phyloP scores from a whole-genome alignment of 2,329 filamentous ascomycete genomes.

The Aspergillus alliaceus region DNA sequence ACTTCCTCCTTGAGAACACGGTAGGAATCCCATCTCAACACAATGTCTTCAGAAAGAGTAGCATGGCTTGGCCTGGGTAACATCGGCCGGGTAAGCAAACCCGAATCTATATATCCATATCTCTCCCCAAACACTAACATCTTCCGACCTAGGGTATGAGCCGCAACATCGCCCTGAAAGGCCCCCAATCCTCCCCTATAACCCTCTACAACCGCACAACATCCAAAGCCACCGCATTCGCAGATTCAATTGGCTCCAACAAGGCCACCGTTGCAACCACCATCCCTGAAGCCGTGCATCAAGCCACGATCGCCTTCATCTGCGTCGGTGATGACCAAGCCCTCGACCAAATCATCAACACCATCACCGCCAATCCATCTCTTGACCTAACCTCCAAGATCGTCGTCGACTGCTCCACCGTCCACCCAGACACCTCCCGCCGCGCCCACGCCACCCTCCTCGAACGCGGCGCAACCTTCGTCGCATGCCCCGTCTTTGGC shows the following conservation, averaged over 20 bases:
- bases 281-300: conserved; percentile 64
- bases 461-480: conserved; percentile 67
- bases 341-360: conserved; percentile 61
- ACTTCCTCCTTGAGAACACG: background rate
- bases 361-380: conserved; percentile 50
- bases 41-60: conserved; percentile 50
- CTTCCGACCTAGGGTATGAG: conserved; percentile 71
- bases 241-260: conserved; percentile 57
- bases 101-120: background rate
- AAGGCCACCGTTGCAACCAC: conserved; percentile 65
- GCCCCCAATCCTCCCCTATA: conserved; percentile 67
- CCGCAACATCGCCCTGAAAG: conserved; percentile 80
- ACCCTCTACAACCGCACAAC: conserved; percentile 78
- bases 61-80: conserved; percentile 84
- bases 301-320: conserved; percentile 76
- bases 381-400: conserved; percentile 67
- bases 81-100: conserved; percentile 70
- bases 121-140: conserved; percentile 8
- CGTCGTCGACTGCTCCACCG: conserved; percentile 83
- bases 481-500: conserved; percentile 63
- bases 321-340: conserved; percentile 78
- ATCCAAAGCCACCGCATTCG: conserved; percentile 64
- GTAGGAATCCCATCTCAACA: background rate
- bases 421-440: conserved; percentile 79
- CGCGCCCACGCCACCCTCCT: conserved; percentile 59